Base-by-base conservation (phyloP, 345 rosid genomes). In the Mangifera indica region DNA sequence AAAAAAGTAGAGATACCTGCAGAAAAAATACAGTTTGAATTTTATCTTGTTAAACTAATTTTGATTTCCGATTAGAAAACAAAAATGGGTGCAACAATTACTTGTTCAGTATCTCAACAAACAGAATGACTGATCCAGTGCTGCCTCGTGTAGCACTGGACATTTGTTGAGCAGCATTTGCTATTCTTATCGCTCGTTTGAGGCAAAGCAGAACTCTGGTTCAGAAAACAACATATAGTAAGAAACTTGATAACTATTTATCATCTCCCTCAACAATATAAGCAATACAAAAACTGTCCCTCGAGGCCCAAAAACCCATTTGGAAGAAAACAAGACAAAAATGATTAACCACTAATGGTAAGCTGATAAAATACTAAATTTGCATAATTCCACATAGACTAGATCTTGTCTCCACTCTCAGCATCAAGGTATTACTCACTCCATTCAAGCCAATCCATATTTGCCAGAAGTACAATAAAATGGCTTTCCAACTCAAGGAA, bases 81-180 rank as follows among this genome's bases (percentile, higher is more conserved):
- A 5, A 14, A 15, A 26, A 29, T 61, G 29, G 25, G 40, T 2
- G 74, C 29, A 20, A 58, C 55, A 25, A 45, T 81, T 91, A 93
- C 99, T 95, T 95, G 87, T 93, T 95, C 79, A 95, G 78, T 77
- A 95, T 91, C 87, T 95, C 99, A 34, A 95, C 90, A 81, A 95
- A 93, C 70, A 95, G 94, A 0, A 81, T 71, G 42, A 82, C 91
- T 17, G 98, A 88, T 77, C 93, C 97, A 10, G 93, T 77, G 84
- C 86, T 84, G 73, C 93, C 96, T 60, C 92, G 84, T n/a, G 93
- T 80, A 26, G 86, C 89, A 80, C 66, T 88, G 55, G 87, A 73
- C 98, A 95, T 85, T 78, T 92, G 96, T 74, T 95, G 98, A 73
- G 97, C 97, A 69, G 95, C 93, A 77, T 93, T 89, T 62, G 99